Conservation (phyloP, 75 land plant genomes). For the Adiantum capillusveneris region DNA sequence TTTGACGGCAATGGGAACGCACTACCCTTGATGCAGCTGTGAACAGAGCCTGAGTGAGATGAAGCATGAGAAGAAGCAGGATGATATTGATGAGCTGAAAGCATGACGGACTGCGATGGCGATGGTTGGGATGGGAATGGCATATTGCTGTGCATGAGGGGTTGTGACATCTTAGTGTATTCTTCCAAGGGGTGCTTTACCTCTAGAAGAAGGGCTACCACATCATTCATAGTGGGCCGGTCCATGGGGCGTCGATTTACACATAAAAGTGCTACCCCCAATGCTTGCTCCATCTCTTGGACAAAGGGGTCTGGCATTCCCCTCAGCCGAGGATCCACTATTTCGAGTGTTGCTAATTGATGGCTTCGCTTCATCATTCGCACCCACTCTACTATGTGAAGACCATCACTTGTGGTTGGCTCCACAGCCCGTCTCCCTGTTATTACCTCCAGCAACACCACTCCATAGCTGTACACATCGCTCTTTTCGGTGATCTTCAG, state of each 20-base stretch:
- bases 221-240: slow-evolving; percentile 78
- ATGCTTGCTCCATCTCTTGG: slow-evolving; percentile 60
- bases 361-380: slow-evolving; percentile 64
- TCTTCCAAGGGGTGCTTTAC: slow-evolving; percentile 20
- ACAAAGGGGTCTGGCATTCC: slow-evolving; percentile 36
- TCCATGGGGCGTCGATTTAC: slow-evolving; percentile 46
- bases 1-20: too few relatives aligned
- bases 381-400: slow-evolving; percentile 77
- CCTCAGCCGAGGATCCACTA: slow-evolving; percentile 29
- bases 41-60: too few relatives aligned
- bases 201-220: slow-evolving; percentile 51
- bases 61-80: too few relatives aligned
- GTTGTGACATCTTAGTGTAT: slow-evolving; percentile 6
- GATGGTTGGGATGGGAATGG: too few relatives aligned
- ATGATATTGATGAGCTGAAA: too few relatives aligned
- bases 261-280: slow-evolving; percentile 62
- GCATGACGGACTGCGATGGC: too few relatives aligned
- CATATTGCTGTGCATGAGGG: not conserved
- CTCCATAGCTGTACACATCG: slow-evolving; percentile 84
- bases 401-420: slow-evolving; percentile 52
- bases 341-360: not conserved
- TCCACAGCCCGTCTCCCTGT: slow-evolving; percentile 73
- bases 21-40: too few relatives aligned
- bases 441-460: slow-evolving; percentile 68
- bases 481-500: slow-evolving; percentile 86